Evolutionary conservation across 148 eudicot species (phyloP).

Genomic region (Chenopodium formosanum): DNA sequence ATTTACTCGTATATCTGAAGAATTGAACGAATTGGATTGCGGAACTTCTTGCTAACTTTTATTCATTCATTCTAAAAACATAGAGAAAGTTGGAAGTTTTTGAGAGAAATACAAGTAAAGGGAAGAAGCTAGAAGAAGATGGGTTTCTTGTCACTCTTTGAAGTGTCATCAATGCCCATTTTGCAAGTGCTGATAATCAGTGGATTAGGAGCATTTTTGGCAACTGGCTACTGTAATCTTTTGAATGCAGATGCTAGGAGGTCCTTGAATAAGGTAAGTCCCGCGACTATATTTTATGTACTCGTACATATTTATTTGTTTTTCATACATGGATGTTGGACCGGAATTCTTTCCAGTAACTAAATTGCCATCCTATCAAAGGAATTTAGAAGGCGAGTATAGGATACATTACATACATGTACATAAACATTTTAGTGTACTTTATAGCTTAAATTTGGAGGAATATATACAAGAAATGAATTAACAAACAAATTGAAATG

Average conservation of each 20-base stretch:
- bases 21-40: background rate
- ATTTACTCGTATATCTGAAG: too few relatives aligned
- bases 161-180: constrained; percentile 72
- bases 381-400: too few relatives aligned
- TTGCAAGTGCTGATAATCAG: constrained; percentile 51
- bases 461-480: background rate
- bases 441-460: too few relatives aligned
- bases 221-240: constrained; percentile 46
- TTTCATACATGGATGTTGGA: too few relatives aligned
- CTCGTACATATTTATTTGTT: too few relatives aligned
- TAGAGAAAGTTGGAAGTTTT: too few relatives aligned
- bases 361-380: too few relatives aligned
- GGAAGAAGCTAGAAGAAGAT: constrained; percentile 22
- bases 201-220: constrained; percentile 55
- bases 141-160: constrained; percentile 56
- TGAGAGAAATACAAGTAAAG: background rate
- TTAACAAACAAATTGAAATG: constrained; percentile 13
- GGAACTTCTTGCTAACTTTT: background rate
- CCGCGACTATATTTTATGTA: too few relatives aligned
- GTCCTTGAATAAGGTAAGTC: constrained; percentile 48
- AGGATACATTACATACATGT: too few relatives aligned
- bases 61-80: background rate
- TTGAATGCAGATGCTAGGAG: constrained; percentile 43
- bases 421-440: too few relatives aligned
- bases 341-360: too few relatives aligned